A percentile compares a stretch with the other conserved stretches of the same genome.
Evolutionary conservation across 2,329 filamentous ascomycete species (phyloP).

Genomic region (Colletotrichum cordylinicola): DNA sequence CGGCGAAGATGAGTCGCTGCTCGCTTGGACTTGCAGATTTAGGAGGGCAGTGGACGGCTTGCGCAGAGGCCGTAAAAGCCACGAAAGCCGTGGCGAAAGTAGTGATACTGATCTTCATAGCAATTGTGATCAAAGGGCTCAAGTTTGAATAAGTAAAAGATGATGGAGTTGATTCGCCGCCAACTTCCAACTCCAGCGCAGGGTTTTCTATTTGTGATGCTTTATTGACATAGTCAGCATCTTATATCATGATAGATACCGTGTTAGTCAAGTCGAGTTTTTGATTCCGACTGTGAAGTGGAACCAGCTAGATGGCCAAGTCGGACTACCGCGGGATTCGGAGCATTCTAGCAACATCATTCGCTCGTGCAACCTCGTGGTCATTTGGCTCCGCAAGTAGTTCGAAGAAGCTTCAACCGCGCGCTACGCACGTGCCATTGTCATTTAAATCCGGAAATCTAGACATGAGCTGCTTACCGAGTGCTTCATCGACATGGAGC

Average conservation of each 20-base stretch:
- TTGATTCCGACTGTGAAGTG: background rate
- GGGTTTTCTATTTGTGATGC: background rate
- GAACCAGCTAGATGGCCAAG: background rate
- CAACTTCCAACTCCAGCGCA: background rate
- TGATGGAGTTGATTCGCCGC: background rate
- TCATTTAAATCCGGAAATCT: background rate
- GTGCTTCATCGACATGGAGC: background rate
- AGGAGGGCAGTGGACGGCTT: background rate
- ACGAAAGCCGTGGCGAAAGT: background rate
- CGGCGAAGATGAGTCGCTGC: background rate
- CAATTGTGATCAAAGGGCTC: background rate
- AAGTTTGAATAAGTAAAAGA: background rate
- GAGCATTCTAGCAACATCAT: background rate
- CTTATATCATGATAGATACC: background rate
- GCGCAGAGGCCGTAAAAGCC: background rate
- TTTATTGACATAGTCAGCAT: background rate
- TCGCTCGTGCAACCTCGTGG: background rate
- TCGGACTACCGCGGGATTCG: background rate
- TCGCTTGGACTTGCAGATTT: background rate
- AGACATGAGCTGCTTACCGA: background rate
- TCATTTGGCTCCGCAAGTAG: background rate
- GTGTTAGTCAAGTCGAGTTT: background rate
- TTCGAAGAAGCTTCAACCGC: background rate
- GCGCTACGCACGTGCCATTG: background rate
- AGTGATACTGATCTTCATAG: background rate